phyloP scores from a whole-genome alignment of 2,329 filamentous ascomycete species.

The Phyllosticta capitalensis region DNA sequence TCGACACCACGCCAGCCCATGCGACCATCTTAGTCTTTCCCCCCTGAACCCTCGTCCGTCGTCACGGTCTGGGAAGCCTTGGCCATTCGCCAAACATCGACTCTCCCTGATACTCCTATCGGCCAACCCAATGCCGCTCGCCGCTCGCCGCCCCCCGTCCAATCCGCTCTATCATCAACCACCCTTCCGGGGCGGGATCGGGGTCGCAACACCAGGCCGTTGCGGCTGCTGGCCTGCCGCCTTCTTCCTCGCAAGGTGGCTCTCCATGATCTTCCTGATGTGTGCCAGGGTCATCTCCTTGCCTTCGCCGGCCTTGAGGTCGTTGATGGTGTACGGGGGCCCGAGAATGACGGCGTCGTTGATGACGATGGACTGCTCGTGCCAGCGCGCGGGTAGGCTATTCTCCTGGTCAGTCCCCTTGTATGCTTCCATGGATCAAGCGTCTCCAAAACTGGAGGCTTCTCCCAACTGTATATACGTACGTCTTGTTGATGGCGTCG shows the following conservation, averaged over 20 bases:
- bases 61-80: background rate
- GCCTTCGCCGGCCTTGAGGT: constrained; percentile 38
- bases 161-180: constrained; percentile 11
- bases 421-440: background rate
- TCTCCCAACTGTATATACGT: constrained; percentile 15
- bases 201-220: constrained; percentile 13
- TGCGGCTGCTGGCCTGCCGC: constrained; percentile 12
- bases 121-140: background rate
- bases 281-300: constrained; percentile 33
- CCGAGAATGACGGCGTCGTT: constrained; percentile 51
- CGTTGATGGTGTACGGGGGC: constrained; percentile 48
- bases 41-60: background rate
- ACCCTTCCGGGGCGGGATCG: constrained; percentile 16
- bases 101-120: background rate
- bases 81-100: background rate
- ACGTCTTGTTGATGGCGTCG: constrained; percentile 51
- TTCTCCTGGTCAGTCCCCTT: background rate
- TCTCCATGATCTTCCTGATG: constrained; percentile 38
- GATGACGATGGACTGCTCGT: constrained; percentile 49
- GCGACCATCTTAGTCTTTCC: background rate
- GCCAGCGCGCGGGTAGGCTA: constrained; percentile 49
- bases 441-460: background rate
- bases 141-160: background rate
- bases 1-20: background rate
- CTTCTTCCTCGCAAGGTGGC: constrained; percentile 35